Evolutionary conservation across 116 monocot genomes (phyloP), one percentile per base, ranked within the genome.

Genomic region (Papilionanthe hybrid): DNA sequence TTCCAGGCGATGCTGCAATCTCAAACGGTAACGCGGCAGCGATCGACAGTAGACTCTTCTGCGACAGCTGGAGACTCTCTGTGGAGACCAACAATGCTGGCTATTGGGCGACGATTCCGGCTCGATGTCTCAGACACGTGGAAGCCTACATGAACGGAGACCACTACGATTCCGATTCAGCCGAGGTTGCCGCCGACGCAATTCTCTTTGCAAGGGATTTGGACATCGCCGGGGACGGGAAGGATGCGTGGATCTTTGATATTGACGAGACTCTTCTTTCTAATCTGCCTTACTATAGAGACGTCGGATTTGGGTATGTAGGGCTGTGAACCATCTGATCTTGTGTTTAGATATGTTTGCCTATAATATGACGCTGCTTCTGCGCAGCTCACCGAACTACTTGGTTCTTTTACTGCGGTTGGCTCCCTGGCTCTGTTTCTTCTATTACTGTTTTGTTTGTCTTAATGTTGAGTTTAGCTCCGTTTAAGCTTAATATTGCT

Each of bases 181-280:
- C 74, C 5, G 83, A 83, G 32, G 79, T 80, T 47, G 85, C 85
- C 9, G 75, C 13, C 18, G 55, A 87, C 10, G 37, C 87, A 28
- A 79, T 88, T n/a, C 77, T 5, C 18, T 86, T 85, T 78, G 88
- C 91, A 5, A 55, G 42, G 78, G 23, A 15, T 53, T 2, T 53
- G 0, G 22, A 30, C 32, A 18, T 55, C 22, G 60, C 55, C 19
- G 55, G 57, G 13, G 29, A 80, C 37, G 84, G 72, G 9, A 86
- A 75, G 78, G 83, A 81, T 41, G 86, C 81, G 0, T 92, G 92
- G 92, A 47, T 94, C 55, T 87, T 94, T 75, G 94, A 94, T 66
- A 78, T 92, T 4, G 95, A 95, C 82, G 95, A 95, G 81, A 93
- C 93, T 23, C 80, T 91, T 50, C 85, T 95, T 56, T 86, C 84